phyloP scores from a whole-genome alignment of 2,329 filamentous ascomycete species.

The Pseudocercospora pini-densiflorae region DNA sequence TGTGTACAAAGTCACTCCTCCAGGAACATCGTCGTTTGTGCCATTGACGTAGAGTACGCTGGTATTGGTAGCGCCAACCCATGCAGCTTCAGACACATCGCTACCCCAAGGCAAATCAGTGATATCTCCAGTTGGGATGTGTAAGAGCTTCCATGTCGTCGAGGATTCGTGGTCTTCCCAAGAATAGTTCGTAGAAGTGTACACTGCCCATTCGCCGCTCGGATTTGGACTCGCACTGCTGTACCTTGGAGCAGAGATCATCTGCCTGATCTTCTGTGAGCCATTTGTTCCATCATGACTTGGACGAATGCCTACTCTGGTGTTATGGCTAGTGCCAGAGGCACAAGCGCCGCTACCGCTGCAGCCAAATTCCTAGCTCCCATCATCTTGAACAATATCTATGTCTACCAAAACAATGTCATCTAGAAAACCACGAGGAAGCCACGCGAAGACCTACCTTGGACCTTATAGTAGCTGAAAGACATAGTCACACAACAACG shows the following conservation, averaged over 20 bases:
- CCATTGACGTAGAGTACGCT: constrained; percentile 38
- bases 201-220: constrained; percentile 40
- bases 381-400: not conserved
- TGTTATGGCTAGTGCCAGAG: constrained; percentile 20
- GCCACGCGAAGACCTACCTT: not conserved
- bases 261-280: constrained; percentile 28
- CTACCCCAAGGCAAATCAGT: constrained; percentile 27
- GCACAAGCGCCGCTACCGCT: constrained; percentile 7
- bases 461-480: constrained; percentile 2
- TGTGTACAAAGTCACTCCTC: constrained; percentile 45
- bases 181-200: constrained; percentile 31
- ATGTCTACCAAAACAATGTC: not conserved
- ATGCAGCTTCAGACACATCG: constrained; percentile 34
- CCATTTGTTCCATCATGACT: not conserved
- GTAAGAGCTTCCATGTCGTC: constrained; percentile 32
- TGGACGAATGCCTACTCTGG: constrained; percentile 17
- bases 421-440: not conserved
- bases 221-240: constrained; percentile 30
- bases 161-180: constrained; percentile 30
- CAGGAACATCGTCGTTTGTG: constrained; percentile 30
- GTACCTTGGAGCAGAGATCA: constrained; percentile 36
- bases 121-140: constrained; percentile 30
- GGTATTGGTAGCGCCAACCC: constrained; percentile 40
- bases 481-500: not conserved
- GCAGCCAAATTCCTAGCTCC: not conserved